These are phyloP conservation scores for Nannochloris sp. DNA, from an alignment of 139 green algal species.

Conservation along the genomic window DNA sequence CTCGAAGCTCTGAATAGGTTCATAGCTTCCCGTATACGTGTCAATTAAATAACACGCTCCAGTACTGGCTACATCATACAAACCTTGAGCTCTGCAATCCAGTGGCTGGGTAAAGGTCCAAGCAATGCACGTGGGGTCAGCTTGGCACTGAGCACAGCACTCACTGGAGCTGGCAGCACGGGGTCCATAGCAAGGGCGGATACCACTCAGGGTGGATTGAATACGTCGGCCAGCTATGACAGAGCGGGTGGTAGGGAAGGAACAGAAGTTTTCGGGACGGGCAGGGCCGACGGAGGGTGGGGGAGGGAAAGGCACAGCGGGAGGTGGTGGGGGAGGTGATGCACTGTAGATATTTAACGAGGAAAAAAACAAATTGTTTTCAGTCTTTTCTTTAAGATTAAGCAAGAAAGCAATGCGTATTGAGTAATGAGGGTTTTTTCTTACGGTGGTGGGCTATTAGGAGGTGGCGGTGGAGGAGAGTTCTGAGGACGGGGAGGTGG, in stretches of 20 bases:
- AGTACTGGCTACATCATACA: neutral
- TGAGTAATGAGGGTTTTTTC: neutral
- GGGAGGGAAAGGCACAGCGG: neutral
- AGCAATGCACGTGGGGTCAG: neutral
- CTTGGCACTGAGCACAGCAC: slow-evolving; percentile 4
- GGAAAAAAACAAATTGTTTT: neutral
- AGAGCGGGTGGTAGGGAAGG: neutral
- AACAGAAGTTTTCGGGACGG: neutral
- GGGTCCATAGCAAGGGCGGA: neutral
- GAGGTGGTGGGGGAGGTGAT: neutral
- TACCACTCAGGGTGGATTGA: neutral
- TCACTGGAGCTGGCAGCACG: neutral
- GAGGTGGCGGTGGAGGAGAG: neutral
- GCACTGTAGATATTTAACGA: neutral
- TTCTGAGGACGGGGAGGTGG: neutral
- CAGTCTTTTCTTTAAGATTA: neutral
- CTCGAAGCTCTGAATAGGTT: neutral
- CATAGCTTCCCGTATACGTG: neutral
- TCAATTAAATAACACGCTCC: slow-evolving; percentile 2
- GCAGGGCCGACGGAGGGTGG: neutral
- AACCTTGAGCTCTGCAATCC: neutral
- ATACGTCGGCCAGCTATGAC: neutral
- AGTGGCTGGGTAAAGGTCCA: slow-evolving; percentile 3
- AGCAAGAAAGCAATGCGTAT: neutral
- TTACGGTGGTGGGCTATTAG: neutral